Conservation (phyloP, 2,329 filamentous ascomycete genomes). For the Rhynchosporium secalis region DNA sequence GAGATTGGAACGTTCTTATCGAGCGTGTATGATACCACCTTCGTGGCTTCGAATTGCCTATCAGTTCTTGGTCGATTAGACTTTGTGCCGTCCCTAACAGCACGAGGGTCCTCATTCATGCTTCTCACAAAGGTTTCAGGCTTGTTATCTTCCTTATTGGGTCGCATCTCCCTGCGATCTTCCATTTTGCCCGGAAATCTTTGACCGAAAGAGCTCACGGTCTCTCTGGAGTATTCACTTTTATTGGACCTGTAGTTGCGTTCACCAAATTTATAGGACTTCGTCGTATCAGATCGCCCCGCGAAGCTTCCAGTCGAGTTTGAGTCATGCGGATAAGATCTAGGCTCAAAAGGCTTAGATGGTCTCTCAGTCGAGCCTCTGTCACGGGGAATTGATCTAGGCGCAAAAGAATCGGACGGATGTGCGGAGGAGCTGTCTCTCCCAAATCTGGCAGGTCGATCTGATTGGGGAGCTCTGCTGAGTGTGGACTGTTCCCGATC, state of each 20-base stretch:
- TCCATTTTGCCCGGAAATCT: neutral
- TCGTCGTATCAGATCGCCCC: neutral
- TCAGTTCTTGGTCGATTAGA: neutral
- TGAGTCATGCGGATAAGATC: neutral
- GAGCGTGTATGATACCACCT: conserved; percentile 5
- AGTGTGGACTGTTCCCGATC: neutral
- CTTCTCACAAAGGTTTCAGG: neutral
- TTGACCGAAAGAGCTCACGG: neutral
- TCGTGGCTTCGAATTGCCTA: neutral
- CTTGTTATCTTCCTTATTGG: neutral
- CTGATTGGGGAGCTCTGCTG: neutral
- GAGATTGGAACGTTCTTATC: conserved; percentile 38
- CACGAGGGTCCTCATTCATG: neutral
- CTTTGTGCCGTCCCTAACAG: neutral
- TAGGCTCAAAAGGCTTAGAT: neutral
- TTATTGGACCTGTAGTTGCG: neutral
- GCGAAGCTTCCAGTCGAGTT: neutral
- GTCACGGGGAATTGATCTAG: neutral
- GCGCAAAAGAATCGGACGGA: neutral
- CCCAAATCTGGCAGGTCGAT: neutral
- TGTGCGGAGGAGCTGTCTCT: neutral
- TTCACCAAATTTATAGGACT: neutral
- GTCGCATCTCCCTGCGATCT: neutral
- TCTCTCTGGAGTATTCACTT: no score
- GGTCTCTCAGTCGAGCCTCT: neutral